Conservation (phyloP, 2,329 filamentous ascomycete genomes). For the Colletotrichum graminicola region DNA sequence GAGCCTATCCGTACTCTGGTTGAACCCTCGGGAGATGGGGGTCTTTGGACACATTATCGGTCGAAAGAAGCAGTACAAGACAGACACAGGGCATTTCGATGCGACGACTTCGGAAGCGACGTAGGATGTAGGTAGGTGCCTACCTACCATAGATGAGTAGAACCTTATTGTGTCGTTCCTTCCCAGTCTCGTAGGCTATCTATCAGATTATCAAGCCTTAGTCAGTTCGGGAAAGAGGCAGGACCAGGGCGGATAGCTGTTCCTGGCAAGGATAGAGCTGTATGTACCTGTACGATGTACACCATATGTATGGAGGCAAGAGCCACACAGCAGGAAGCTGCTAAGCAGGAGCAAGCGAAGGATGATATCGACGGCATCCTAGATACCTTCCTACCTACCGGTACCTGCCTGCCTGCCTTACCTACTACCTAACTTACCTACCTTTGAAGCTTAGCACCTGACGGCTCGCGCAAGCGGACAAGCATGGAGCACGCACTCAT, state of each 20-base stretch:
- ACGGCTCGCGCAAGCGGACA: neutral
- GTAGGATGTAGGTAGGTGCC: too few relatives aligned
- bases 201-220: neutral
- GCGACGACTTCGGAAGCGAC: neutral
- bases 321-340: neutral
- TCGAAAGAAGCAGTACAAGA: neutral
- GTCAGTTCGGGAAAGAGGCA: neutral
- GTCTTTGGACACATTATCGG: neutral
- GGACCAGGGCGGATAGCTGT: neutral
- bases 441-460: too few relatives aligned
- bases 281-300: too few relatives aligned
- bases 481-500: neutral
- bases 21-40: neutral
- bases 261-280: neutral
- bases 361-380: neutral
- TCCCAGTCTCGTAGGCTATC: neutral
- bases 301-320: neutral
- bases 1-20: constrained; percentile 17
- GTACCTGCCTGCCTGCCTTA: neutral
- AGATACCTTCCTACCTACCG: too few relatives aligned
- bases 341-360: neutral
- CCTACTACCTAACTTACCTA: too few relatives aligned
- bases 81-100: neutral
- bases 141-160: too few relatives aligned
- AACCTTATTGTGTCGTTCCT: neutral